These are phyloP conservation scores for Papiliotrema nemorosa DNA, from an alignment of 1,284 basidiomycete species.

Conservation along the genomic window DNA sequence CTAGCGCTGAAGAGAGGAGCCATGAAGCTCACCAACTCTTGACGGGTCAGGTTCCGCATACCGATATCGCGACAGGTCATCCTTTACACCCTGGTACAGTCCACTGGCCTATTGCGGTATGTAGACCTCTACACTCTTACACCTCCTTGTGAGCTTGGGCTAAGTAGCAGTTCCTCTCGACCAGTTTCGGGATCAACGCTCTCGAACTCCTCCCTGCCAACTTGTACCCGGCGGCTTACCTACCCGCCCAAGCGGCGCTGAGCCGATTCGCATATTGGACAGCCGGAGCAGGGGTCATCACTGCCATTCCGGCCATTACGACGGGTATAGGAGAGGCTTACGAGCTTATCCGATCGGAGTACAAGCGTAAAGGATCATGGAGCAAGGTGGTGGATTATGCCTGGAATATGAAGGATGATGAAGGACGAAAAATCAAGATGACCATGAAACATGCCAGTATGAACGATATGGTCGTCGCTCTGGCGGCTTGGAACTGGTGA, in stretches of 20 bases:
- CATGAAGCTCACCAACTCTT: conserved; percentile 15
- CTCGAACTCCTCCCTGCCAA: conserved; percentile 23
- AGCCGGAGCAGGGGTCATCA: conserved; percentile 29
- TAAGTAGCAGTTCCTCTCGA: conserved; percentile 24
- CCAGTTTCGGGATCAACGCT: conserved; percentile 24
- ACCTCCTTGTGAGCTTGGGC: background rate
- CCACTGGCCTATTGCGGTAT: conserved; percentile 29
- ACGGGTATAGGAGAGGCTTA: conserved; percentile 37
- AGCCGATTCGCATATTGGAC: conserved; percentile 27
- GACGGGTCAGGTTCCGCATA: conserved; percentile 17
- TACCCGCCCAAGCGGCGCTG: conserved; percentile 21
- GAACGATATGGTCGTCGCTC: conserved; percentile 36
- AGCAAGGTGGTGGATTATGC: conserved; percentile 19
- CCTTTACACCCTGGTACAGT: conserved; percentile 29
- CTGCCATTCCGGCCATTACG: conserved; percentile 31
- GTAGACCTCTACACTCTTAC: background rate
- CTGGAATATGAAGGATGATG: conserved; percentile 26
- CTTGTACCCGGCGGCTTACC: conserved; percentile 16
- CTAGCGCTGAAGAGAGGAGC: conserved; percentile 13
- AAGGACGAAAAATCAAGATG: conserved; percentile 34
- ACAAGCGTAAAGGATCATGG: conserved; percentile 24
- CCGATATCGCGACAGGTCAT: conserved; percentile 19
- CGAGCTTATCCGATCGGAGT: conserved; percentile 30
- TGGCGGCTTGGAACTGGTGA: conserved; percentile 35
- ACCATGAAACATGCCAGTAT: conserved; percentile 38